phyloP scores from a whole-genome alignment of 2,329 filamentous ascomycete species.

The Clarireedia monteithiana region DNA sequence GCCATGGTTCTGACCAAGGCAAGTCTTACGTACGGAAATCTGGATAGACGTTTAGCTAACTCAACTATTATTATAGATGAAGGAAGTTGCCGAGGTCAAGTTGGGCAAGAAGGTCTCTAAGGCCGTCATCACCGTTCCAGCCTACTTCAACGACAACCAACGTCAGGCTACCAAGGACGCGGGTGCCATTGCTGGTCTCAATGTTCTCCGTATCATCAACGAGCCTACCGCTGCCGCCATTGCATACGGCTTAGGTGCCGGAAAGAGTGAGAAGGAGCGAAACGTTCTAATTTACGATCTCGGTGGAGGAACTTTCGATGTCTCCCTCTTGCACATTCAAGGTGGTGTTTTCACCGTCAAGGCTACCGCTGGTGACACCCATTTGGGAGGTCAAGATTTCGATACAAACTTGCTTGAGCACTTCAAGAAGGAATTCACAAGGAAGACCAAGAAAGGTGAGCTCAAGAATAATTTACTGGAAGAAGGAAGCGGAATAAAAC shows the following conservation, averaged over 20 bases:
- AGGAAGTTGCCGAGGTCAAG: conserved; percentile 97
- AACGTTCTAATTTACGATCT: conserved; percentile 99
- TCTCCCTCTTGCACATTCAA: conserved; percentile 97
- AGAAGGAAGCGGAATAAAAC: background rate
- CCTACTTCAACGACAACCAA: conserved; percentile 99
- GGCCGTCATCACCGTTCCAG: conserved; percentile 96
- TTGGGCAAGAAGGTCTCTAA: conserved; percentile 98
- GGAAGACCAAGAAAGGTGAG: background rate
- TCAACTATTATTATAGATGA: conserved; percentile 61
- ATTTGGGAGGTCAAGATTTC: conserved; percentile 93
- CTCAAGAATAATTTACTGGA: background rate
- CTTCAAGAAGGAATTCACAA: conserved; percentile 93
- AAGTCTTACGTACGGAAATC: conserved; percentile 25
- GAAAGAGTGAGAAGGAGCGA: conserved; percentile 95
- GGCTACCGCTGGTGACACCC: conserved; percentile 95
- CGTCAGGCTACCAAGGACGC: conserved; percentile 99
- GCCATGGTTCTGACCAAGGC: conserved; percentile 99
- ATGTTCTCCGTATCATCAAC: conserved; percentile 99
- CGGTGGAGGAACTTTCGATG: conserved; percentile 99
- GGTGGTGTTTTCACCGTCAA: conserved; percentile 99
- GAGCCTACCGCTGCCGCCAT: conserved; percentile 98
- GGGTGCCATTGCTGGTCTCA: conserved; percentile 92
- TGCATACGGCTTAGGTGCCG: conserved; percentile 91
- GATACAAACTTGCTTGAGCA: conserved; percentile 92
- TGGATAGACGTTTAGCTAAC: background rate